These are phyloP conservation scores for Diaporthe sp. DNA, from an alignment of 2,329 filamentous ascomycete species.

Conservation along the genomic window DNA sequence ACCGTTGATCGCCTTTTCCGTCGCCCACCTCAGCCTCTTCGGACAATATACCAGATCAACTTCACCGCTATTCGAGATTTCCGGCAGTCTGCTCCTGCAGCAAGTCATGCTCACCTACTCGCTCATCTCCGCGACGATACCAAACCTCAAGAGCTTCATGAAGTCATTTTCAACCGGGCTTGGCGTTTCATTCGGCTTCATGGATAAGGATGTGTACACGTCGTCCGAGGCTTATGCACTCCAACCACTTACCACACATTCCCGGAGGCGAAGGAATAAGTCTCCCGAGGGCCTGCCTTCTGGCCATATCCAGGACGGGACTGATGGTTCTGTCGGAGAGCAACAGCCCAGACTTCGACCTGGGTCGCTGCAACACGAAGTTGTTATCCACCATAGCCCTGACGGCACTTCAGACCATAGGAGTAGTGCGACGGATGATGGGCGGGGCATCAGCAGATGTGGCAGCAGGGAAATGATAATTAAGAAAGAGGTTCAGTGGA, in stretches of 20 bases:
- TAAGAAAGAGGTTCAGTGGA: conserved; percentile 39
- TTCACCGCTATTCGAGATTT: conserved; percentile 40
- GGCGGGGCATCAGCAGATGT: conserved; percentile 31
- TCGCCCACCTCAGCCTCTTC: conserved; percentile 37
- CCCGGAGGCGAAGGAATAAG: neutral
- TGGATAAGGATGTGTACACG: neutral
- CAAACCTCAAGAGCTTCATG: conserved; percentile 43
- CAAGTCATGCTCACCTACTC: conserved; percentile 42
- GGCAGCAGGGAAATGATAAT: conserved; percentile 42
- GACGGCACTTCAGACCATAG: neutral
- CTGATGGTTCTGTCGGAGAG: neutral
- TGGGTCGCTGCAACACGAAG: neutral
- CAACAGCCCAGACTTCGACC: conserved; percentile 1
- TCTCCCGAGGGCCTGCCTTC: neutral
- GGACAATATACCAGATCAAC: conserved; percentile 27
- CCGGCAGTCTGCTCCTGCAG: conserved; percentile 39
- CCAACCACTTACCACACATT: conserved; percentile 3
- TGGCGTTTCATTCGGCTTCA: conserved; percentile 20
- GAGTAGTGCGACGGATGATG: conserved; percentile 7
- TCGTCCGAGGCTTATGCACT: conserved; percentile 20
- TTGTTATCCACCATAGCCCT: neutral
- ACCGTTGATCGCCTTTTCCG: conserved; percentile 39
- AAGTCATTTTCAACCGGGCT: conserved; percentile 40
- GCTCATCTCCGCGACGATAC: conserved; percentile 43
- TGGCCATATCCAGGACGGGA: neutral